Evolutionary conservation across 2,329 filamentous ascomycete species (phyloP).

Genomic region (Claviceps sp.): DNA sequence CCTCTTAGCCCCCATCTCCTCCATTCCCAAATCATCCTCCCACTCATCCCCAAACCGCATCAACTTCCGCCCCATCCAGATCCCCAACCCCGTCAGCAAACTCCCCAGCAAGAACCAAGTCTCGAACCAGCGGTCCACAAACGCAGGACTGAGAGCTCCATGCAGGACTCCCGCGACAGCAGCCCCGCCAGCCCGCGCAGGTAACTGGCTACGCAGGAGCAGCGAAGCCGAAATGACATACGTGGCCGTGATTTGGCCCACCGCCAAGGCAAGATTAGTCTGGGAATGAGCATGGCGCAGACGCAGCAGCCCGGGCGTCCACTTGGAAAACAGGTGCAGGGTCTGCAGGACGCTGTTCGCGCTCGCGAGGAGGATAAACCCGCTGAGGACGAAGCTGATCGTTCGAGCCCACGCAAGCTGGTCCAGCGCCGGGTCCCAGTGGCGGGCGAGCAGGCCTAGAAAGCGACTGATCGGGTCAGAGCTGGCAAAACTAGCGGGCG

Average conservation of each 20-base stretch:
- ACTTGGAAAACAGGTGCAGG: slow-evolving; percentile 65
- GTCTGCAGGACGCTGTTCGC: slow-evolving; percentile 79
- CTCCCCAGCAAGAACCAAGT: slow-evolving; percentile 68
- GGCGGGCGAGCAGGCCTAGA: slow-evolving; percentile 64
- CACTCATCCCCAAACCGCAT: slow-evolving; percentile 39
- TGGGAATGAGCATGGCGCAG: slow-evolving; percentile 60
- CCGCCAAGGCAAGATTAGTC: slow-evolving; percentile 64
- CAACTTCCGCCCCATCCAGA: slow-evolving; percentile 58
- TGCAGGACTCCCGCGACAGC: slow-evolving; percentile 67
- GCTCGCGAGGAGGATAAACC: slow-evolving; percentile 68
- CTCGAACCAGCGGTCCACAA: slow-evolving; percentile 70
- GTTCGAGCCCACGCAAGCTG: slow-evolving; percentile 72
- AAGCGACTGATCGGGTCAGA: slow-evolving; percentile 77
- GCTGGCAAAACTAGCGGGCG: slow-evolving; percentile 42
- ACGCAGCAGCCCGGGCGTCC: slow-evolving; percentile 56
- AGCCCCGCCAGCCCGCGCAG: slow-evolving; percentile 54
- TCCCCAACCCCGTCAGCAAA: slow-evolving; percentile 50
- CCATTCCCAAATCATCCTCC: slow-evolving; percentile 46
- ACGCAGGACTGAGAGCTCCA: slow-evolving; percentile 50
- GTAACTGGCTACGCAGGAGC: slow-evolving; percentile 65
- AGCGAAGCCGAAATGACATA: slow-evolving; percentile 75
- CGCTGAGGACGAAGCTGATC: slow-evolving; percentile 72
- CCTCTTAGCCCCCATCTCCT: slow-evolving; percentile 61
- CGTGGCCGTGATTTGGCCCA: slow-evolving; percentile 69
- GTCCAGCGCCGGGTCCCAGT: slow-evolving; percentile 74